These are phyloP conservation scores for Mycena filopes DNA, from an alignment of 768 basidiomycete species.

Conservation along the genomic window DNA sequence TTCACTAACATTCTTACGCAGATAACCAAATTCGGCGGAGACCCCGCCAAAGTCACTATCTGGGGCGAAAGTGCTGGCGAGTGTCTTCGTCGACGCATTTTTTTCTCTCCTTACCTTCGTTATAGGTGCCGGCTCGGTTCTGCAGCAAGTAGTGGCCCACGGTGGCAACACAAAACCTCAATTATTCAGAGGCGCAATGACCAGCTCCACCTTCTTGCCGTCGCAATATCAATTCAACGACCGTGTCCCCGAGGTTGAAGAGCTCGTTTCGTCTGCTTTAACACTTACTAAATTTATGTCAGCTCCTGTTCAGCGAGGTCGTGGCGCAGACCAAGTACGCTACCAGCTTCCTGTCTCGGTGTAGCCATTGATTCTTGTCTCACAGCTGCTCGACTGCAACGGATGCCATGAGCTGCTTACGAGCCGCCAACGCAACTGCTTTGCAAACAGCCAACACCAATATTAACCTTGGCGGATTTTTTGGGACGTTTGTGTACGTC, in stretches of 20 bases:
- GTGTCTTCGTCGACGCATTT: not conserved
- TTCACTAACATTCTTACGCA: not conserved
- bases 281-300: not conserved
- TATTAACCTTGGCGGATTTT: slow-evolving; percentile 40
- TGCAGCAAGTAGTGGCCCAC: slow-evolving; percentile 11
- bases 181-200: slow-evolving; percentile 45
- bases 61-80: slow-evolving; percentile 42
- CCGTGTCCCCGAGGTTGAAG: slow-evolving; percentile 26
- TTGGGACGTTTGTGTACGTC: slow-evolving; percentile 17
- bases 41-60: slow-evolving; percentile 38
- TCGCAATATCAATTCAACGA: slow-evolving; percentile 47
- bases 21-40: slow-evolving; percentile 35
- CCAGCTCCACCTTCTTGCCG: slow-evolving; percentile 44
- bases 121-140: slow-evolving; percentile 6
- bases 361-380: not conserved
- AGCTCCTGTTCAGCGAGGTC: slow-evolving; percentile 37
- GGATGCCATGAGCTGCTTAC: slow-evolving; percentile 33
- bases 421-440: slow-evolving; percentile 31
- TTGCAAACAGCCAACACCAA: slow-evolving; percentile 41
- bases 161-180: slow-evolving; percentile 22
- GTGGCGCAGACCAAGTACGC: slow-evolving; percentile 35
- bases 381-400: slow-evolving; percentile 36
- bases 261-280: not conserved
- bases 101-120: not conserved
- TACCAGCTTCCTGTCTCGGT: not conserved